Evolutionary conservation across 2,329 filamentous ascomycete genomes (phyloP).

Genomic region (Trichoderma gracile): DNA sequence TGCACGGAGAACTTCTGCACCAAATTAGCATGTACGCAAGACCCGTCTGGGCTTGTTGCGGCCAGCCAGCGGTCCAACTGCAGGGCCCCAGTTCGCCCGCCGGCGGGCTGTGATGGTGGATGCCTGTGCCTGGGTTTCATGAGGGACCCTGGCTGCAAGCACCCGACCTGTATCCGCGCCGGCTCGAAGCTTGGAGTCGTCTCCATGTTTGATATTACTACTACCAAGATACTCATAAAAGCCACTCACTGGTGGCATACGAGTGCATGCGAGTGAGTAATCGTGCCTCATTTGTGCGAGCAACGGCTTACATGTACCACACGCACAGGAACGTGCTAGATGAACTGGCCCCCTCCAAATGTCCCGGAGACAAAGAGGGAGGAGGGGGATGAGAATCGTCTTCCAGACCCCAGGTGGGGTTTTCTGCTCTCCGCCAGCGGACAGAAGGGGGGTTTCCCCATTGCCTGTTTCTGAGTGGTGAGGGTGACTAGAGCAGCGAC

Average conservation of each 20-base stretch:
- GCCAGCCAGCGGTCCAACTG: neutral
- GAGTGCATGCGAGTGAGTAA: no score
- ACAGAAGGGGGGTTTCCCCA: conserved; percentile 15
- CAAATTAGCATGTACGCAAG: conserved; percentile 3
- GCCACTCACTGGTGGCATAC: no score
- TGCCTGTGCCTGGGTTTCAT: conserved; percentile 21
- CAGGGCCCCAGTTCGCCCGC: neutral
- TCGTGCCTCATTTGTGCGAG: no score
- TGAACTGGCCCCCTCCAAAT: no score
- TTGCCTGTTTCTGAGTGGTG: conserved; percentile 13
- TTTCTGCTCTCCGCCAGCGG: conserved; percentile 4
- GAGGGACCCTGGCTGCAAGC: conserved; percentile 15
- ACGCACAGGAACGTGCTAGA: no score
- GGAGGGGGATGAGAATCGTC: neutral
- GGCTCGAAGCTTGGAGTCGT: no score
- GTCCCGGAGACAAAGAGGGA: neutral
- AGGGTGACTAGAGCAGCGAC: conserved; percentile 8
- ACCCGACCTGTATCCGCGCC: no score
- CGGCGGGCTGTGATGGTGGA: conserved; percentile 5
- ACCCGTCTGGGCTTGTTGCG: neutral
- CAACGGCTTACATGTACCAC: no score
- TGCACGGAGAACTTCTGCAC: conserved; percentile 14
- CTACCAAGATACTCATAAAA: neutral
- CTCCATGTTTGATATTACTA: neutral
- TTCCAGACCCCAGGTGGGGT: neutral